Percentiles rank a stretch among this genome's conserved stretches.
These are phyloP conservation scores for Stipa capillata DNA, from an alignment of 176 grass and related monocot species.

Conservation along the genomic window DNA sequence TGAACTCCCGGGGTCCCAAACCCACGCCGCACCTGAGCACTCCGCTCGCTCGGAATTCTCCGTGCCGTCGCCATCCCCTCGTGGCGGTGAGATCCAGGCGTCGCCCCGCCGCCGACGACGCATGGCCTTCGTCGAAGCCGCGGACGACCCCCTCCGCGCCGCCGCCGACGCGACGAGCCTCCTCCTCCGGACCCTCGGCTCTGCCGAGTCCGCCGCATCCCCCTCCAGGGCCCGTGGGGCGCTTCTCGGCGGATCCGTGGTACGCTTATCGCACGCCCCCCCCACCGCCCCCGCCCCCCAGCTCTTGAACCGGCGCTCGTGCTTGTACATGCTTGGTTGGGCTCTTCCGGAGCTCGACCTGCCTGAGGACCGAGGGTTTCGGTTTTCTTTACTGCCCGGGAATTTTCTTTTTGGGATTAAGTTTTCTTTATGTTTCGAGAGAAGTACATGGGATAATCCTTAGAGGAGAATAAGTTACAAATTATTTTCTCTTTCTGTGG, in stretches of 20 bases:
- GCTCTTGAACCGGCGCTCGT: not conserved
- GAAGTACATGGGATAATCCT: not conserved
- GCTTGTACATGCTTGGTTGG: not conserved
- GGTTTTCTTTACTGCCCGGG: not conserved
- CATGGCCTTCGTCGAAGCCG: not conserved
- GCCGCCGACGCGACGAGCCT: constrained; percentile 6
- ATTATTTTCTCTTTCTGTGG: not conserved
- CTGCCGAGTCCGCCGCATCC: not conserved
- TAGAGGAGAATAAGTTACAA: not conserved
- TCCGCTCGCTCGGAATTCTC: not conserved
- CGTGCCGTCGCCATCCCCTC: not conserved
- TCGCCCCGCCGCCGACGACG: not conserved
- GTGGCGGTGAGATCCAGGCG: not conserved
- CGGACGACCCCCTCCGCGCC: constrained; percentile 12
- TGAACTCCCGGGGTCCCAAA: not conserved
- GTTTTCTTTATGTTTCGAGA: not conserved
- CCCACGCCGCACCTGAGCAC: not conserved
- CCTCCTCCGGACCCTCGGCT: constrained; percentile 37
- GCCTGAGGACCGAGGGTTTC: constrained; percentile 19
- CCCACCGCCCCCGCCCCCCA: not conserved
- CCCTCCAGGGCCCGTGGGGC: constrained; percentile 20
- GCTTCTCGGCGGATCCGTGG: constrained; percentile 3
- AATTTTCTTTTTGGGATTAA: not conserved
- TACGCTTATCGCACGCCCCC: not conserved
- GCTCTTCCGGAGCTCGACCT: not conserved